Base-by-base conservation (phyloP, 345 rosid species). In the Carallia brachiata region DNA sequence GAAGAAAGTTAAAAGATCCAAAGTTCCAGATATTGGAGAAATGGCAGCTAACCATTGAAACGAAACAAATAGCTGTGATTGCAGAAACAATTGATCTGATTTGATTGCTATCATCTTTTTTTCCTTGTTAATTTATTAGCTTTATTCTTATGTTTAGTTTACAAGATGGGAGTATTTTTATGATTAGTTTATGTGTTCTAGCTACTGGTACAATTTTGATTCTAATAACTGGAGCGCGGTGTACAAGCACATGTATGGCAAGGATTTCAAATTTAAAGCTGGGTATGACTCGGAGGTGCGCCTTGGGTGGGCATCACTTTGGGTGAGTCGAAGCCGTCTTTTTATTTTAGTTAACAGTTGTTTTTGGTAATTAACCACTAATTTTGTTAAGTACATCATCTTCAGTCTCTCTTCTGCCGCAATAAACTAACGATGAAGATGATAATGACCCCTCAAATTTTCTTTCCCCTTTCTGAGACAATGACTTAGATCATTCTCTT, bases 281-380 rank as follows among this genome's bases (percentile, higher is more conserved):
- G 97, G 99, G n/a, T 92, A 92, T 74, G 99, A 95, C 81, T 95
- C 88, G 3, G 89, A 84, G 52, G 93, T 69, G 54, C 92, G 91
- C 34, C 85, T 95, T 69, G 97, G 94, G 68, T 95, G 97, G 99
- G 97, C 97, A 6, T 95, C 97, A 72, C 85, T 95, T 52, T 89
- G 97, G 97, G 97, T 95, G 82, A 83, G 88, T 77, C 31, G 55
- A 68, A 28, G 8, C 18, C 32, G 6, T 36, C 60, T 28, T 60
- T 23, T 6, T 15, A 31, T 23, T 28, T 70, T 23, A 2, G 32
- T 60, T 23, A 23, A 4, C 23, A 8, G 6, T 48, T 15, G 30
- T 8, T 53, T 50, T 65, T 44, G 12, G 30, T 6, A 8, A 15
- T 23, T 6, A 34, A 34, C 32, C n/a, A 6, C 39, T 30, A 44